Base-by-base conservation (phyloP, 23 red algal species). In the Gracilaria gracilis region DNA sequence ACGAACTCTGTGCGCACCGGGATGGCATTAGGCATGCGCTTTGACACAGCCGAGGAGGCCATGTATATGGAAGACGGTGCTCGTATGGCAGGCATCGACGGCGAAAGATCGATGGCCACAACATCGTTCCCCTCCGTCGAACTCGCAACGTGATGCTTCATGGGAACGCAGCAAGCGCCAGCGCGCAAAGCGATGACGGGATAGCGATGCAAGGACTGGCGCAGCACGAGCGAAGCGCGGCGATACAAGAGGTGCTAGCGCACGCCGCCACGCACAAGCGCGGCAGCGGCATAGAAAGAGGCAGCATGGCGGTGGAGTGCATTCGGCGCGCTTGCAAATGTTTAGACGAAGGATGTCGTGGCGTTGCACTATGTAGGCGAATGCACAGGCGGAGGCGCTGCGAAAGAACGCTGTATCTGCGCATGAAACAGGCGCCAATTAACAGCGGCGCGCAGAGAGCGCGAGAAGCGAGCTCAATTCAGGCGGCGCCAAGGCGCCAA, bases 1-100 rank as follows among this genome's bases (percentile, higher is more conserved):
- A 92, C 88, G 64, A 92, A 92, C 53, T 92, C 88, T 8, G 86
- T 90, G 54, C 86, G 86, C 36, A 90, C 86, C 9, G 75, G 86
- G 65, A 75, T 75, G 39, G 69, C 69, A 75, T 75, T 75, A 15
- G 69, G 69, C 35, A 46, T 9, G 15, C 69, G 69, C 23, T 75
- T 75, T 44, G 69, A 27, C 14, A 16, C 2, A 3, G 35, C 65
- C 3, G 65, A 70, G 7, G 37, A 17, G 6, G 69, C 37, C 17
- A 25, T 21, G 7, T 47, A 36, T 12, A 46, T 23, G 39, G 69
- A 75, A 31, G 69, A 75, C 3, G 69, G 69, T 17, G 69, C 69
- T 40, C 35, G 35, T 75, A 75, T 75, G 7, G 36, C 69, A 19
- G 69, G 69, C 69, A 75, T 75, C 17, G 69, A 75, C 69, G 69